Conservation (phyloP, 2,329 filamentous ascomycete species). For the Diaporthe sp. region DNA sequence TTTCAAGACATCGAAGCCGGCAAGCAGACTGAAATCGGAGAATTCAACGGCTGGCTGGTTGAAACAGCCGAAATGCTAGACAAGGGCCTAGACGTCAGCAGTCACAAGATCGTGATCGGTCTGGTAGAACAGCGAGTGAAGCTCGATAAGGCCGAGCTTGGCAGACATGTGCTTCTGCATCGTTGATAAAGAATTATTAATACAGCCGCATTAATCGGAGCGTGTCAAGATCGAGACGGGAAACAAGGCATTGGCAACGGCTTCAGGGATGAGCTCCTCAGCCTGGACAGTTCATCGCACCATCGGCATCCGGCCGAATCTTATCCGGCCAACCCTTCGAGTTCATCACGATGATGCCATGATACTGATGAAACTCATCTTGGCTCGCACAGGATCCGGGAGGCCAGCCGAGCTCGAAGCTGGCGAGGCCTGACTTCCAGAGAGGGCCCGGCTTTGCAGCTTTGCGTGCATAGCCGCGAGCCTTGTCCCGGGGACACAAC, state of each 20-base stretch:
- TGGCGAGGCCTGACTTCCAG: background rate
- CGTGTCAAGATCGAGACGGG: slow-evolving; percentile 8
- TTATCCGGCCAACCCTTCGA: background rate
- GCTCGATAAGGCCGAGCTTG: slow-evolving; percentile 39
- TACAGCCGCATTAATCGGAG: slow-evolving; percentile 13
- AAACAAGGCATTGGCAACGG: slow-evolving; percentile 6
- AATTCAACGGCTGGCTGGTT: slow-evolving; percentile 71
- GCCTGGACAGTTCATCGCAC: slow-evolving; percentile 25
- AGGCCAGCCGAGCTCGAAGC: background rate
- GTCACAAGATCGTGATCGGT: slow-evolving; percentile 42
- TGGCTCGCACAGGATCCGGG: background rate
- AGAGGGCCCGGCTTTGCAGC: slow-evolving; percentile 7
- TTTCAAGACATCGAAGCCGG: slow-evolving; percentile 68
- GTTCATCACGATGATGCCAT: background rate
- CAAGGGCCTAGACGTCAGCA: slow-evolving; percentile 38
- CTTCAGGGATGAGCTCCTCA: slow-evolving; percentile 6
- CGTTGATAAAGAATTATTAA: slow-evolving; percentile 12
- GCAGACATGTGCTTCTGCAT: slow-evolving; percentile 37
- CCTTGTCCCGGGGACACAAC: slow-evolving; percentile 9
- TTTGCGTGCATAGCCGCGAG: slow-evolving; percentile 23
- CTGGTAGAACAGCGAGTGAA: slow-evolving; percentile 42
- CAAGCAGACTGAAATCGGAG: slow-evolving; percentile 66
- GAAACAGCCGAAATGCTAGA: slow-evolving; percentile 44
- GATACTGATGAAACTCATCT: background rate
- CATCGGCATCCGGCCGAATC: background rate